Evolutionary conservation across 1,284 basidiomycete genomes (phyloP).

Genomic region (Cutaneotrichosporon spelunceum): DNA sequence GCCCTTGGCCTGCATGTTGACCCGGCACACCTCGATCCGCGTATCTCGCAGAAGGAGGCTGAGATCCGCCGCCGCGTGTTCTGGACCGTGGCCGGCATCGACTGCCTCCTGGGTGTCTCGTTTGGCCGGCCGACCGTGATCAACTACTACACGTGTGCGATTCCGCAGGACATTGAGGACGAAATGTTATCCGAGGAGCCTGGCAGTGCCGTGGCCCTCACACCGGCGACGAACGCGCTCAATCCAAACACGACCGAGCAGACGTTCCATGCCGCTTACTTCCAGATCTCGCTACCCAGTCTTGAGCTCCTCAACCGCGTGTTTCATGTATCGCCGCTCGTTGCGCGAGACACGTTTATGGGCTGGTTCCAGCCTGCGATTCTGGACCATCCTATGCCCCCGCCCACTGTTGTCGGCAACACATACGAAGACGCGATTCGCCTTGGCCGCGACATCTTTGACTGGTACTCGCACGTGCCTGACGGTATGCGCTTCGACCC

Average conservation of each 20-base stretch:
- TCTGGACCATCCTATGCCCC: constrained; percentile 13
- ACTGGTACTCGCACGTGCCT: constrained; percentile 48
- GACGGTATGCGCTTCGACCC: constrained; percentile 44
- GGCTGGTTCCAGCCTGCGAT: constrained; percentile 44
- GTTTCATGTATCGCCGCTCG: constrained; percentile 41
- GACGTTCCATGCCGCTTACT: constrained; percentile 50
- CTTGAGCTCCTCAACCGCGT: constrained; percentile 48
- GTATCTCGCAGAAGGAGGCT: constrained; percentile 45
- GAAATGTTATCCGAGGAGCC: constrained; percentile 42
- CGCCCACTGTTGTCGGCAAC: constrained; percentile 22
- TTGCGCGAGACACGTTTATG: constrained; percentile 37
- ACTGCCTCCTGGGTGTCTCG: constrained; percentile 45
- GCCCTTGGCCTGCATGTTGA: constrained; percentile 51
- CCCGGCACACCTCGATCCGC: constrained; percentile 42
- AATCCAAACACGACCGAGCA: constrained; percentile 39
- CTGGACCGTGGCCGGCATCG: constrained; percentile 51
- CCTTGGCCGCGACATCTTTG: constrained; percentile 45
- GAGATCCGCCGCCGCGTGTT: constrained; percentile 47
- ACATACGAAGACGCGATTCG: constrained; percentile 49
- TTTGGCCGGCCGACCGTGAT: constrained; percentile 48
- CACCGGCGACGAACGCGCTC: constrained; percentile 35
- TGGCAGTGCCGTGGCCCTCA: constrained; percentile 32
- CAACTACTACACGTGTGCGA: constrained; percentile 47
- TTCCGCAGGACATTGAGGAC: constrained; percentile 47
- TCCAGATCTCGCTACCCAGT: constrained; percentile 48